These are phyloP conservation scores for Sherardia arvensis DNA, from an alignment of 257 asterid genomes.

Conservation along the genomic window DNA sequence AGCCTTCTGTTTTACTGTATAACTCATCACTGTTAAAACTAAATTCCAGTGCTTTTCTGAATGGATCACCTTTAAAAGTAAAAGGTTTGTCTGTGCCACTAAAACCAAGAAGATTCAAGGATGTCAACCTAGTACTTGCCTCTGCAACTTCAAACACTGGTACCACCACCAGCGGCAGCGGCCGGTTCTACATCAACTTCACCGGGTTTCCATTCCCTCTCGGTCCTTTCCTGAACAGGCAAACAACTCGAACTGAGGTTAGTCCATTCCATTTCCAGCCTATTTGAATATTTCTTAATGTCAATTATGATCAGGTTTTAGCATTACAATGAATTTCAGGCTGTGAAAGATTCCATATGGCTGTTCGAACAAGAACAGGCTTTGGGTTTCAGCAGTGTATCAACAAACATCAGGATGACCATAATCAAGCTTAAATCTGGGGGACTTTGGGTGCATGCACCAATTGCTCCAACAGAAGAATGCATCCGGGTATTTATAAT, in stretches of 20 bases:
- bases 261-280: constrained; percentile 5
- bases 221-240: constrained; percentile 91
- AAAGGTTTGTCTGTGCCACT: constrained; percentile 32
- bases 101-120: constrained; percentile 40
- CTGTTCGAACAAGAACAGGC: constrained; percentile 96
- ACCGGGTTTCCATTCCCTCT: constrained; percentile 97
- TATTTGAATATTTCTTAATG: background rate
- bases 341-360: constrained; percentile 65
- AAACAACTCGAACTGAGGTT: constrained; percentile 75
- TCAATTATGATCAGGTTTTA: background rate
- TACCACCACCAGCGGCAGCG: constrained; percentile 19
- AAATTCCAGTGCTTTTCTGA: constrained; percentile 22
- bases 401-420: constrained; percentile 90
- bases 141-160: constrained; percentile 15
- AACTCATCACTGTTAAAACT: constrained; percentile 28
- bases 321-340: constrained; percentile 36
- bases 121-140: constrained; percentile 35
- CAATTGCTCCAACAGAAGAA: constrained; percentile 92
- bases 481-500: constrained; percentile 63
- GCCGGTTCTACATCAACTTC: constrained; percentile 68
- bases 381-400: constrained; percentile 92
- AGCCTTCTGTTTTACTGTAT: constrained; percentile 20
- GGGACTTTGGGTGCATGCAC: constrained; percentile 94
- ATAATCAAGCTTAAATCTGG: constrained; percentile 89
- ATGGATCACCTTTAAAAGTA: constrained; percentile 38